Conservation (phyloP, 345 rosid species). For the Euphorbia lathyris region DNA sequence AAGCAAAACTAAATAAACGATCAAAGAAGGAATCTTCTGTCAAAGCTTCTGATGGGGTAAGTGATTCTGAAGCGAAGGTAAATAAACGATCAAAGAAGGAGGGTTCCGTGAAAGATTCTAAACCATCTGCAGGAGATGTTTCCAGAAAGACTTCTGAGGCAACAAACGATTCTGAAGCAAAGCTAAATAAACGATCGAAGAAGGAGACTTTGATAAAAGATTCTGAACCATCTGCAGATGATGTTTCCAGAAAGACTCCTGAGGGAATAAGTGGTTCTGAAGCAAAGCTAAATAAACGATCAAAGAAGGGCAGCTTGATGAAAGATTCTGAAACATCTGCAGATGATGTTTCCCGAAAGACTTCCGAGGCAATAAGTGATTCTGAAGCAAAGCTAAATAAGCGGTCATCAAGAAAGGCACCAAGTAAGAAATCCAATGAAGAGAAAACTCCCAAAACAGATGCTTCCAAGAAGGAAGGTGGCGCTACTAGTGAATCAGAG, state of each 20-base stretch:
- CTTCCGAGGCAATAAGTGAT: conserved; percentile 46
- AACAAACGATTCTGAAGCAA: conserved; percentile 32
- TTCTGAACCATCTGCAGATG: conserved; percentile 35
- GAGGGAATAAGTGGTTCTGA: conserved; percentile 53
- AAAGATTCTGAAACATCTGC: conserved; percentile 43
- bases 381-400: conserved; percentile 47
- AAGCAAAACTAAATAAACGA: too few species aligned
- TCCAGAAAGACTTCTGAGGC: too few species aligned
- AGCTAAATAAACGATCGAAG: conserved; percentile 39
- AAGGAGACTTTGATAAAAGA: conserved; percentile 41
- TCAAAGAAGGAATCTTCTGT: too few species aligned
- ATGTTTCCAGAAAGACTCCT: conserved; percentile 39
- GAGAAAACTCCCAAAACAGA: conserved; percentile 29
- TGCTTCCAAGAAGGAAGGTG: conserved; percentile 42
- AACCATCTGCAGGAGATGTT: too few species aligned
- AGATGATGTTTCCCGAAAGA: conserved; percentile 40
- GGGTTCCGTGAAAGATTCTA: too few species aligned
- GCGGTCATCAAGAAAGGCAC: conserved; percentile 11
- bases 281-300: conserved; percentile 40
- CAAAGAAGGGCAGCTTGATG: conserved; percentile 46
- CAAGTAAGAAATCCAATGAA: conserved; percentile 39
- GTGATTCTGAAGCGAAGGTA: too few species aligned
- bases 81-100: too few species aligned
- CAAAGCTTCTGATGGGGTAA: too few species aligned
- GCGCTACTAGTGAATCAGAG: conserved; percentile 40